phyloP scores from a whole-genome alignment of 2,329 filamentous ascomycete species.

The Fusarium nodosum region DNA sequence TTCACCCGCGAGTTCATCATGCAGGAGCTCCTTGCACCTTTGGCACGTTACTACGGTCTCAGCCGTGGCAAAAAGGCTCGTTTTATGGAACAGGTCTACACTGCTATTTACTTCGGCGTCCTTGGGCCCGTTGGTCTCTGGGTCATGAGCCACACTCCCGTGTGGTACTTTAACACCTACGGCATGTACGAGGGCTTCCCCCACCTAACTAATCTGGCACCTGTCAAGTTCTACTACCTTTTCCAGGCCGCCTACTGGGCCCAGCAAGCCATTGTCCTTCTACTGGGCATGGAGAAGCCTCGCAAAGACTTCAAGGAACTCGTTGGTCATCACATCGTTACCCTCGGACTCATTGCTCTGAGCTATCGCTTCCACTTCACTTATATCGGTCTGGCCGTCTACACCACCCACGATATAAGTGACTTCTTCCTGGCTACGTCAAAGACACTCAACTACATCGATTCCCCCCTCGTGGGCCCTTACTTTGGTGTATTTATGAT shows the following conservation, averaged over 20 bases:
- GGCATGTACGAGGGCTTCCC: conserved; percentile 93
- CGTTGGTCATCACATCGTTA: conserved; percentile 91
- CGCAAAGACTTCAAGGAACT: conserved; percentile 96
- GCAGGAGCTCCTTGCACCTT: conserved; percentile 86
- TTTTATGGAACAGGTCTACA: conserved; percentile 98
- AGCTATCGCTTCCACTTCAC: conserved; percentile 98
- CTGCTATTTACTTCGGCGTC: conserved; percentile 87
- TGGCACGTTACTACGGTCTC: conserved; percentile 79
- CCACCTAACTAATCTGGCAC: conserved; percentile 81
- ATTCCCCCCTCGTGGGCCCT: conserved; percentile 80
- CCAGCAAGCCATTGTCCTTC: conserved; percentile 89
- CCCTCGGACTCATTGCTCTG: conserved; percentile 82
- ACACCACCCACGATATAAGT: conserved; percentile 93
- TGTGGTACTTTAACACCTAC: conserved; percentile 95
- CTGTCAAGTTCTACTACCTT: conserved; percentile 96
- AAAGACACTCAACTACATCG: conserved; percentile 92
- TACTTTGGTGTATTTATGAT: conserved; percentile 88
- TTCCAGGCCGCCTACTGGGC: conserved; percentile 96
- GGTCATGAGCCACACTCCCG: conserved; percentile 89
- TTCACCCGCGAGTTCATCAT: conserved; percentile 97
- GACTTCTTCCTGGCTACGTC: conserved; percentile 97
- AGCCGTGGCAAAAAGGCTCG: conserved; percentile 84
- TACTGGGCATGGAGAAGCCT: conserved; percentile 91
- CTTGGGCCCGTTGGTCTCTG: conserved; percentile 88
- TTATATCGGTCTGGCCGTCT: conserved; percentile 92